Conservation (phyloP, 441 rosid genomes). For the Gossypium aridum region DNA sequence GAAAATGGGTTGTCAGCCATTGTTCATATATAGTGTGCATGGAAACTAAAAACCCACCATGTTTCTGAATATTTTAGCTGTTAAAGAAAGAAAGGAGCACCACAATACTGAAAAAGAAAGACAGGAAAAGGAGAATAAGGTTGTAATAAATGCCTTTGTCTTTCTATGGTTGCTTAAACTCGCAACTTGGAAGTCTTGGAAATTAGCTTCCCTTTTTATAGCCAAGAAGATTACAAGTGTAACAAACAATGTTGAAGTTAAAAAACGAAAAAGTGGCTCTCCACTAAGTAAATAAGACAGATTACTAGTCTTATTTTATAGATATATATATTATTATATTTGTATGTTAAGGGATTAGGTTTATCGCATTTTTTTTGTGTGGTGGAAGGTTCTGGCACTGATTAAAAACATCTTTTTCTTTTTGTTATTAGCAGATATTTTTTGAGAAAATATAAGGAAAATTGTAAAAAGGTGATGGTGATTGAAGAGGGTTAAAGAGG, state of each 20-base stretch:
- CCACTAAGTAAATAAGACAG: conserved; percentile 29
- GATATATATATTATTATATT: too few species aligned
- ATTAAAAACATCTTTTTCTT: neutral
- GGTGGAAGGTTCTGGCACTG: neutral
- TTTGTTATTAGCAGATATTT: neutral
- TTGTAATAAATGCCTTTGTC: neutral
- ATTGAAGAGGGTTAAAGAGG: conserved; percentile 14
- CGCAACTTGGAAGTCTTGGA: conserved; percentile 8
- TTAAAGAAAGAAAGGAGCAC: conserved; percentile 2
- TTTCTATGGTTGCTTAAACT: neutral
- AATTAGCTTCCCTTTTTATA: conserved; percentile 28
- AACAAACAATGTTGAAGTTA: conserved; percentile 9
- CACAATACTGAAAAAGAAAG: conserved; percentile 7
- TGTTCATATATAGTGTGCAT: neutral
- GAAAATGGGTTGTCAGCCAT: neutral
- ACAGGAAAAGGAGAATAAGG: neutral
- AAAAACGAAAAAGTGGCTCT: conserved; percentile 15
- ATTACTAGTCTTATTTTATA: conserved; percentile 11
- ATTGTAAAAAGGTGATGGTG: conserved; percentile 23
- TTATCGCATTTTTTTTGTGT: neutral
- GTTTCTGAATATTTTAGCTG: conserved; percentile 1
- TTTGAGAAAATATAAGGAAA: neutral
- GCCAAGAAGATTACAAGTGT: conserved; percentile 9
- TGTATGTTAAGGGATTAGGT: conserved; percentile 16
- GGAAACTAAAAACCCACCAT: conserved; percentile 24